These are phyloP conservation scores for Harringtonia aguacate DNA, from an alignment of 2,329 filamentous ascomycete species.

Conservation along the genomic window DNA sequence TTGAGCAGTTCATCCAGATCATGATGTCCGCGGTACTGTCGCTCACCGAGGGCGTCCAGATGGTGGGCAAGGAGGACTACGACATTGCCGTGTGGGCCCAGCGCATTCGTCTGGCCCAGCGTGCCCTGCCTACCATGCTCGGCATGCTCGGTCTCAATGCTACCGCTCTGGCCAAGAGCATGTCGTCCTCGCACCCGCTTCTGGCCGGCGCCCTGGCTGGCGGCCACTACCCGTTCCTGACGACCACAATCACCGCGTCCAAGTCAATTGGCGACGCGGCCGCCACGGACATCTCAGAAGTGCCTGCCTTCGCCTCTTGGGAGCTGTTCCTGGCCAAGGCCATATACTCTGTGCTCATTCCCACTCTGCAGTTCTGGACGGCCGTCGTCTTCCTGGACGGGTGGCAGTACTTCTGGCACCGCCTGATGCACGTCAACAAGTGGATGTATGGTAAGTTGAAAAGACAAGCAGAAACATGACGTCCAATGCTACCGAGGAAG, in stretches of 20 bases:
- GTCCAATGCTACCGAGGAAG: neutral
- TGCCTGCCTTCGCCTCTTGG: slow-evolving; percentile 73
- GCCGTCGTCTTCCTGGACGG: slow-evolving; percentile 77
- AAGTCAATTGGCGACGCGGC: slow-evolving; percentile 34
- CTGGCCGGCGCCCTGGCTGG: slow-evolving; percentile 68
- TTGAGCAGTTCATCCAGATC: slow-evolving; percentile 88
- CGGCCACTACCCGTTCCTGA: slow-evolving; percentile 67
- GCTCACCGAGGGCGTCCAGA: slow-evolving; percentile 62
- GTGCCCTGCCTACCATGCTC: slow-evolving; percentile 63
- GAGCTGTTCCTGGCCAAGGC: slow-evolving; percentile 63
- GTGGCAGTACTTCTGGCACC: slow-evolving; percentile 97
- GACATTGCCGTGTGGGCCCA: slow-evolving; percentile 86
- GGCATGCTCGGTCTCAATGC: slow-evolving; percentile 68
- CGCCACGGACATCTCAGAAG: slow-evolving; percentile 30
- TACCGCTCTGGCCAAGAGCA: slow-evolving; percentile 60
- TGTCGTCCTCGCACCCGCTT: slow-evolving; percentile 60
- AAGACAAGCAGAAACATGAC: neutral
- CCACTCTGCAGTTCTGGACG: slow-evolving; percentile 63
- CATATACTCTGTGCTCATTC: slow-evolving; percentile 72
- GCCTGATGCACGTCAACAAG: slow-evolving; percentile 93
- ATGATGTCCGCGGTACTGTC: slow-evolving; percentile 56
- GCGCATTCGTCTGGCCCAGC: slow-evolving; percentile 67
- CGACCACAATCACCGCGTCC: slow-evolving; percentile 25
- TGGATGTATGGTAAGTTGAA: slow-evolving; percentile 78
- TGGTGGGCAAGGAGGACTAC: slow-evolving; percentile 68